These are phyloP conservation scores for Penicillium robsamsonii DNA, from an alignment of 495 filamentous ascomycete genomes.

Conservation along the genomic window DNA sequence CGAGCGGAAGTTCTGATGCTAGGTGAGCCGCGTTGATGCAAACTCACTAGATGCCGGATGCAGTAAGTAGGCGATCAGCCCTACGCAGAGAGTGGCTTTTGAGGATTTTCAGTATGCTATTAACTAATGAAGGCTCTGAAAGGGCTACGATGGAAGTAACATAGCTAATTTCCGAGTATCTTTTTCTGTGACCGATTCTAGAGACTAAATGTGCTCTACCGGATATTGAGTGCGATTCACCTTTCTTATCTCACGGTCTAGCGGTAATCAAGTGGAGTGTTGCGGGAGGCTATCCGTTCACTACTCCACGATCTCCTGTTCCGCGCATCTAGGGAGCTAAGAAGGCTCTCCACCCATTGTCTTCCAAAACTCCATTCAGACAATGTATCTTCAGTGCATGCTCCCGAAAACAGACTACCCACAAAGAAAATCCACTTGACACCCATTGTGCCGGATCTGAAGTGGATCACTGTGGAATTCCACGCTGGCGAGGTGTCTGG, in stretches of 20 bases:
- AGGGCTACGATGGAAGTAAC: neutral
- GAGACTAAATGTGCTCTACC: neutral
- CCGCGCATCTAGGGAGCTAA: neutral
- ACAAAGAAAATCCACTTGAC: neutral
- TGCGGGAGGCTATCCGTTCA: neutral
- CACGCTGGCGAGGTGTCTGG: neutral
- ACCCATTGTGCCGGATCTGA: neutral
- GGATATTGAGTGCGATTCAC: neutral
- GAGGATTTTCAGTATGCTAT: neutral
- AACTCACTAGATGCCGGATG: conserved; percentile 3
- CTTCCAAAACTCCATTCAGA: neutral
- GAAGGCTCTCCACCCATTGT: neutral
- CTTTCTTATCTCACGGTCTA: neutral
- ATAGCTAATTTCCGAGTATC: neutral
- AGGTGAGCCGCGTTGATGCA: neutral
- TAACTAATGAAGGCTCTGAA: neutral
- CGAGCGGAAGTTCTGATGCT: neutral
- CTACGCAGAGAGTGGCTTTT: neutral
- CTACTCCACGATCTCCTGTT: neutral
- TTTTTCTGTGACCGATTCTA: neutral
- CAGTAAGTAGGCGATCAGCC: conserved; percentile 7
- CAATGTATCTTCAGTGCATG: neutral
- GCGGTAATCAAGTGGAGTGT: neutral
- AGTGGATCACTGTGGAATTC: conserved; percentile 14
- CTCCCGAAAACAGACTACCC: neutral